A percentile compares a stretch with the other conserved stretches of the same genome.
Conservation (phyloP, 495 filamentous ascomycete genomes). For the Penicillium paradoxum region DNA sequence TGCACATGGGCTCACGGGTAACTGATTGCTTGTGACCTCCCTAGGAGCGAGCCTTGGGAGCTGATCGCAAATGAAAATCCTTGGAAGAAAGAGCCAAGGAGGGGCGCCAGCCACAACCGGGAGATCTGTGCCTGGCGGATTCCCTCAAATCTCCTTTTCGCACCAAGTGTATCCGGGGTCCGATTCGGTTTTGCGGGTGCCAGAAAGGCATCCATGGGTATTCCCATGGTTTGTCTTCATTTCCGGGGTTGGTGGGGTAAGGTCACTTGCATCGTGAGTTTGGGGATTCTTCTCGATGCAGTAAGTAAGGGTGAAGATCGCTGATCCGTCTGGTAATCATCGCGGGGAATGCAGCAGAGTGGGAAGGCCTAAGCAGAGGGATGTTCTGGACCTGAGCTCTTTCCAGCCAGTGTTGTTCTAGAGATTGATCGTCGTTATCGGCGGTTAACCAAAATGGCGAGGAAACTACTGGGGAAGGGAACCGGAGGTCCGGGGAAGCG, state of each 20-base stretch:
- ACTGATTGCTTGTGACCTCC: constrained; percentile 1
- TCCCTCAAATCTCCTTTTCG: neutral
- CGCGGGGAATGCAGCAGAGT: constrained; percentile 6
- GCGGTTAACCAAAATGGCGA: neutral
- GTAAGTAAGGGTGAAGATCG: neutral
- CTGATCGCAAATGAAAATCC: neutral
- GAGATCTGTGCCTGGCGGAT: neutral
- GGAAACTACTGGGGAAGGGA: neutral
- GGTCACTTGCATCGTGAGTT: constrained; percentile 1
- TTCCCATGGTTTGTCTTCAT: neutral
- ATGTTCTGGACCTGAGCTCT: neutral
- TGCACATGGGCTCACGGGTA: neutral
- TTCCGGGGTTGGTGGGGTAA: neutral
- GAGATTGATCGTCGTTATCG: constrained; percentile 4
- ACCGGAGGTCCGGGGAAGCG: neutral
- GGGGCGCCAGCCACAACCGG: constrained; percentile 6
- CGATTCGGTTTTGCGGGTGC: neutral
- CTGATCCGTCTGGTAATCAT: neutral
- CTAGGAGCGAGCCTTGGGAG: neutral
- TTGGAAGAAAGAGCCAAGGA: neutral
- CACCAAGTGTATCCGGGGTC: neutral
- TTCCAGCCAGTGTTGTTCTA: neutral
- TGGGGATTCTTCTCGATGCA: neutral
- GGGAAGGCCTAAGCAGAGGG: constrained; percentile 3
- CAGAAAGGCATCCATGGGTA: neutral